Conservation (phyloP, 768 basidiomycete genomes). For the Phlegmacium glaucopus region DNA sequence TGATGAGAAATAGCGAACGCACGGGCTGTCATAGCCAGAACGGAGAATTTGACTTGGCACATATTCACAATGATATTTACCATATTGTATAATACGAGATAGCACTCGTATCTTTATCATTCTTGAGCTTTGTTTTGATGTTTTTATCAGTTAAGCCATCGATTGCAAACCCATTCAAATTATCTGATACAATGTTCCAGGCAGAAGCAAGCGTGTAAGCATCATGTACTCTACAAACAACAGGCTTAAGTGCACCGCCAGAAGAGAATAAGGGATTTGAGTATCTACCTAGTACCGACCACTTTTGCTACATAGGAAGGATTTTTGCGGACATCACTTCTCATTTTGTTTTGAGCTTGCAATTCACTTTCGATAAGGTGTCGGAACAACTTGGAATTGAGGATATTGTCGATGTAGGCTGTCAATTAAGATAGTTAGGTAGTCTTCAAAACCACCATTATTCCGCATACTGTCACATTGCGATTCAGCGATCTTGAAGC, state of each 20-base stretch:
- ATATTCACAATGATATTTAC: constrained; percentile 57
- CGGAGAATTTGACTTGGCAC: constrained; percentile 61
- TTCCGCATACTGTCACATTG: constrained; percentile 63
- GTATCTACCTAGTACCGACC: constrained; percentile 53
- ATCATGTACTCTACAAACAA: constrained; percentile 65
- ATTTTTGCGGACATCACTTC: constrained; percentile 31
- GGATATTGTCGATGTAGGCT: constrained; percentile 72
- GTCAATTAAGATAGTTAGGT: constrained; percentile 10
- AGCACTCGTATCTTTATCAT: constrained; percentile 47
- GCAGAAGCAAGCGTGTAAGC: constrained; percentile 76
- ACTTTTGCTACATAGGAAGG: constrained; percentile 53
- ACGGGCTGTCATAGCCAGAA: constrained; percentile 72
- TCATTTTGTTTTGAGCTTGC: constrained; percentile 41
- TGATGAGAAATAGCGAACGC: constrained; percentile 22
- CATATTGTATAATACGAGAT: constrained; percentile 63
- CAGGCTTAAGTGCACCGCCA: background rate
- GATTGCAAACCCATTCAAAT: constrained; percentile 51
- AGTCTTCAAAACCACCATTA: background rate
- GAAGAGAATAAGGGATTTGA: constrained; percentile 2
- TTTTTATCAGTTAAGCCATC: constrained; percentile 52
- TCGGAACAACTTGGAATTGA: constrained; percentile 55
- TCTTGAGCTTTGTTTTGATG: constrained; percentile 51
- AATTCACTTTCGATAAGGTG: constrained; percentile 56
- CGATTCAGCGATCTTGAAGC: constrained; percentile 67
- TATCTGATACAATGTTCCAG: constrained; percentile 70